These are phyloP conservation scores for Phytophthora meadii DNA, from an alignment of 352 stramenopile species.

Conservation along the genomic window DNA sequence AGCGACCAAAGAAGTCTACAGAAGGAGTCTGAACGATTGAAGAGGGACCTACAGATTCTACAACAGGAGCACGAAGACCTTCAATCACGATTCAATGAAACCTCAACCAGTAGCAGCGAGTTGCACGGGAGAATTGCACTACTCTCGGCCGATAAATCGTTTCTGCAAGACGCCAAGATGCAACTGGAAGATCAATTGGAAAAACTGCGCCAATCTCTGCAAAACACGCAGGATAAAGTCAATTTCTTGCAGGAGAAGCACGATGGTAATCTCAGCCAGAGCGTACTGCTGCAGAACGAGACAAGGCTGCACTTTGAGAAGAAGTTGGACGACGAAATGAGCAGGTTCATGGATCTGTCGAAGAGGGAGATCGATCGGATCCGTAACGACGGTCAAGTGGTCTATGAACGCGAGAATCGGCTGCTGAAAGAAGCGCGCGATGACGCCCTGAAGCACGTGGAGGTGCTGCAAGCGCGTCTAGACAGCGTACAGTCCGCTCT, in stretches of 20 bases:
- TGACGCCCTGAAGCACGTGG: slow-evolving; percentile 65
- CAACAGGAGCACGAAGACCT: slow-evolving; percentile 36
- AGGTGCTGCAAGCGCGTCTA: slow-evolving; percentile 60
- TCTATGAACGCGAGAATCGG: slow-evolving; percentile 81
- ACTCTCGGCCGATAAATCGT: slow-evolving; percentile 68
- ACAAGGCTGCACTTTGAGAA: slow-evolving; percentile 70
- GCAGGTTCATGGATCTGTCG: slow-evolving; percentile 75
- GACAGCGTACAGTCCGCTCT: slow-evolving; percentile 51
- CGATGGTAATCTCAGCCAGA: slow-evolving; percentile 45
- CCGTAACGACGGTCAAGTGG: slow-evolving; percentile 59
- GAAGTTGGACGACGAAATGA: slow-evolving; percentile 67
- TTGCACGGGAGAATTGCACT: slow-evolving; percentile 54
- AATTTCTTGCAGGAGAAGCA: slow-evolving; percentile 52
- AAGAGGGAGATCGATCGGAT: slow-evolving; percentile 78
- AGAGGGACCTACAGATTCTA: slow-evolving; percentile 34
- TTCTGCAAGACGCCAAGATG: slow-evolving; percentile 59
- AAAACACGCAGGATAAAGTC: slow-evolving; percentile 44
- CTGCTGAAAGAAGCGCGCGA: slow-evolving; percentile 69
- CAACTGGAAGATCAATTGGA: slow-evolving; percentile 63
- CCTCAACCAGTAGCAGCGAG: slow-evolving; percentile 24
- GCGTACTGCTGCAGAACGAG: slow-evolving; percentile 60
- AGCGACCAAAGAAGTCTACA: slow-evolving; percentile 36
- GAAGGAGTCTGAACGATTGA: slow-evolving; percentile 45
- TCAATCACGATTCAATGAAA: slow-evolving; percentile 23
- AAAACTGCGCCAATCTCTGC: slow-evolving; percentile 44